A percentile compares a stretch with the other conserved stretches of the same genome.
Conservation (phyloP, 257 asterid genomes). For the Capsicum chinense region DNA sequence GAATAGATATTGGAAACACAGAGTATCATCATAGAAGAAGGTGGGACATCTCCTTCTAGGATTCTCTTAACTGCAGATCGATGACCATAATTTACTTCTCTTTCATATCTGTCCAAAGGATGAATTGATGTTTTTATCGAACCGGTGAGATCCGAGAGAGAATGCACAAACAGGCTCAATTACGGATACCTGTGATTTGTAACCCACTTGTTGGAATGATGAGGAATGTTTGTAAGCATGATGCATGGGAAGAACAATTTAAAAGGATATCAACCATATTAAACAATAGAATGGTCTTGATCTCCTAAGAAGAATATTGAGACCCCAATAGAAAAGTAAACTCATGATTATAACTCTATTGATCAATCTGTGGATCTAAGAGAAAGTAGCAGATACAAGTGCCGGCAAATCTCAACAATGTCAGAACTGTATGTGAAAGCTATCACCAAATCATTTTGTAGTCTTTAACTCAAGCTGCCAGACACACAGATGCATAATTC, state of each 20-base stretch:
- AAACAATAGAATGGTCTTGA: background rate
- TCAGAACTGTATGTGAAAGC: background rate
- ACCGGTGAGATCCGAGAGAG: slow-evolving; percentile 29
- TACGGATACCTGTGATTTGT: slow-evolving; percentile 72
- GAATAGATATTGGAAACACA: slow-evolving; percentile 75
- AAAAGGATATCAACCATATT: slow-evolving; percentile 19
- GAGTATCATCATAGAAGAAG: slow-evolving; percentile 85
- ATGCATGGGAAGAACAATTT: slow-evolving; percentile 1
- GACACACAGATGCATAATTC: too few relatives aligned
- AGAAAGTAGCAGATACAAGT: slow-evolving; percentile 19
- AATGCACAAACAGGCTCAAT: slow-evolving; percentile 27
- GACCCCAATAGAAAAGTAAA: background rate
- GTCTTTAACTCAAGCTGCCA: too few relatives aligned
- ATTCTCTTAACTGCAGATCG: slow-evolving; percentile 85
- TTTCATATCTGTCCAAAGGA: slow-evolving; percentile 68
- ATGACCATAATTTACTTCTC: slow-evolving; percentile 93
- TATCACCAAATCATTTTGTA: too few relatives aligned
- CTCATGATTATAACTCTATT: background rate
- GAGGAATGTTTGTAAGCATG: slow-evolving; percentile 14
- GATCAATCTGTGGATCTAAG: slow-evolving; percentile 15
- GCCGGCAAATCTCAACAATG: background rate
- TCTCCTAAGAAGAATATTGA: background rate
- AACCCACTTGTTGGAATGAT: slow-evolving; percentile 68
- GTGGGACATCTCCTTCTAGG: slow-evolving; percentile 82
- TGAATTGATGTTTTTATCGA: slow-evolving; percentile 30